Conservation (phyloP, 2,329 filamentous ascomycete genomes). For the Hawksworthiomyces lignivorus region DNA sequence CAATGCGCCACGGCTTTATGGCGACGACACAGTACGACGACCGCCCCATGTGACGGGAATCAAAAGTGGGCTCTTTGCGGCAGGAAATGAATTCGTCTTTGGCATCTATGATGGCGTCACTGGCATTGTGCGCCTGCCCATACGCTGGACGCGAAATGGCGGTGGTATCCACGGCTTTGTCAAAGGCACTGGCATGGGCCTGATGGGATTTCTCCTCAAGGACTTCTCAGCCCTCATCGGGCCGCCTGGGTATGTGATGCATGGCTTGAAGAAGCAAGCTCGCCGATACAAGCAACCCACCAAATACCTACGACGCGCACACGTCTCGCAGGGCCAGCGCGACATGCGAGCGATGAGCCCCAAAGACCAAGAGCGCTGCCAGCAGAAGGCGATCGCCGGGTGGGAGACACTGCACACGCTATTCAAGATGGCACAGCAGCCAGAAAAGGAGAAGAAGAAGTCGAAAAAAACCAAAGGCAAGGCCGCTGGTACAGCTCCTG, state of each 20-base stretch:
- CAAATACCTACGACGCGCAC: slow-evolving; percentile 45
- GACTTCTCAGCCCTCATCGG: slow-evolving; percentile 54
- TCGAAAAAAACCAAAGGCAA: not conserved
- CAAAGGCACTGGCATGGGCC: slow-evolving; percentile 53
- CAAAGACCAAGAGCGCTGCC: slow-evolving; percentile 22
- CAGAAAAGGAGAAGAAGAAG: slow-evolving; percentile 6
- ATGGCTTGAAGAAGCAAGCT: slow-evolving; percentile 55
- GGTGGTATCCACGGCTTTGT: slow-evolving; percentile 37
- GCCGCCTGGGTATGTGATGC: slow-evolving; percentile 54
- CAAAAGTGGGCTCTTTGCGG: slow-evolving; percentile 53
- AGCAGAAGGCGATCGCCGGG: slow-evolving; percentile 28
- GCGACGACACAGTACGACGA: slow-evolving; percentile 59
- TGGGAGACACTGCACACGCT: slow-evolving; percentile 36
- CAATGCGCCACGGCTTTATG: slow-evolving; percentile 62
- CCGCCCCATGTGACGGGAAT: slow-evolving; percentile 58
- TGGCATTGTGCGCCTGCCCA: slow-evolving; percentile 53
- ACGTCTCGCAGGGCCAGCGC: slow-evolving; percentile 50
- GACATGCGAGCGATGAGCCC: slow-evolving; percentile 30
- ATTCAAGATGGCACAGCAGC: slow-evolving; percentile 29
- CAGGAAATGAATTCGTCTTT: slow-evolving; percentile 52
- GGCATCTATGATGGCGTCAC: slow-evolving; percentile 60
- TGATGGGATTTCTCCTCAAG: slow-evolving; percentile 58
- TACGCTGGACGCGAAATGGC: slow-evolving; percentile 46
- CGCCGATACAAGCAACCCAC: slow-evolving; percentile 45
- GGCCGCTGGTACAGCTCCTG: too few relatives aligned